Conservation (phyloP, 371 early-diverging fungal species). For the Mortierella polycephala region DNA sequence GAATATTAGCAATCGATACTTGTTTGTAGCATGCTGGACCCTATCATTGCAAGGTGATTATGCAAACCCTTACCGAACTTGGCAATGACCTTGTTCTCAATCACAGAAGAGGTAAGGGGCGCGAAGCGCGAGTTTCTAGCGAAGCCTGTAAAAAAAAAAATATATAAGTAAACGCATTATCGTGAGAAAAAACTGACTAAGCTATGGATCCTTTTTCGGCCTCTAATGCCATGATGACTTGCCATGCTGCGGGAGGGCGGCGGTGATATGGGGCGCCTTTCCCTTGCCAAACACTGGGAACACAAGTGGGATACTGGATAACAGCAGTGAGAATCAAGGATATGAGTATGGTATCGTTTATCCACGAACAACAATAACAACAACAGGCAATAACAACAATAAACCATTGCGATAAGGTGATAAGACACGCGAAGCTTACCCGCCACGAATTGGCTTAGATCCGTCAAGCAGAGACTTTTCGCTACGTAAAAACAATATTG, state of each 20-base stretch:
- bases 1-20: not conserved
- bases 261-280: constrained; percentile 49
- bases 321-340: not conserved
- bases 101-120: constrained; percentile 62
- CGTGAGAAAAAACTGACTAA: constrained; percentile 22
- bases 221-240: too few species aligned
- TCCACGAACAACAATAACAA: too few species aligned
- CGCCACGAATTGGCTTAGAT: constrained; percentile 89
- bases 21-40: not conserved
- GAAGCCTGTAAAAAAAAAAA: constrained; percentile 75
- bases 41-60: too few species aligned
- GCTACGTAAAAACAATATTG: constrained; percentile 53
- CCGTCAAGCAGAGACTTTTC: constrained; percentile 78
- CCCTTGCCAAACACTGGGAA: constrained; percentile 86
- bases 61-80: constrained; percentile 67
- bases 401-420: not conserved
- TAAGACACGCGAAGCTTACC: constrained; percentile 50
- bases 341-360: too few species aligned
- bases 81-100: constrained; percentile 67
- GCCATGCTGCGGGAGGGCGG: constrained; percentile 75
- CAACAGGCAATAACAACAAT: not conserved
- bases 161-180: too few species aligned
- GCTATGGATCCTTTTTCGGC: not conserved
- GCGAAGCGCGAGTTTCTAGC: constrained; percentile 83
- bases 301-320: constrained; percentile 71